Base-by-base conservation (phyloP, 1,284 basidiomycete genomes). In the Ganoderma multipileum region DNA sequence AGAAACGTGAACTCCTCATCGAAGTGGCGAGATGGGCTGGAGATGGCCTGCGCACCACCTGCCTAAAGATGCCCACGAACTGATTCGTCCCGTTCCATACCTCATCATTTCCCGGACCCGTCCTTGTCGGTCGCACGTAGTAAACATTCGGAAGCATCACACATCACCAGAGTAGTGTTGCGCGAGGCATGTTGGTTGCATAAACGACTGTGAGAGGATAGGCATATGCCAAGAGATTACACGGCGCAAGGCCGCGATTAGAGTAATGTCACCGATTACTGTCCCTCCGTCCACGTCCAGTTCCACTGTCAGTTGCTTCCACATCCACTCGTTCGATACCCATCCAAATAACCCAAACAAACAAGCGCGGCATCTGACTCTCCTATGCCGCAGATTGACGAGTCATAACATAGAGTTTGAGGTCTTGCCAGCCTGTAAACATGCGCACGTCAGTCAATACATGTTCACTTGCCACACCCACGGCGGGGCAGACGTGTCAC, bases 1-100 rank as follows among this genome's bases (percentile, higher is more conserved):
- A 90, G 79, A 95, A 95, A 77, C 87, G 88, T 57, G 86, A 88
- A 28, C 81, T 95, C 38, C 81, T 95, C 47, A 74, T 92, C 30
- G 89, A 93, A 70, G 91, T 93, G 0, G 89, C 92, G 12, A 90
- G 91, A 76, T 94, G 91, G 92, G 91, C 91, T 67, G 93, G 93
- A 2, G 93, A 95, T 77, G 93, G 93, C 1, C 78, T 95, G 72
- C 88, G 86, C 72, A 87, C 89, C n/a, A 85, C 87, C n/a, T 93
- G 91, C 78, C 79, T 95, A 73, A 95, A 95, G 80, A 87, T 95
- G 85, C 89, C 92, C 36, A 83, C 88, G 20, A 88, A 80, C 38
- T 76, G 66, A 60, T 26, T 36, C 5, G 2, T 28, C 18, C 18
- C 52, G 18, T 30, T 30, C 52, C 52, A 18, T 26, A n/a, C 20